Evolutionary conservation across 768 basidiomycete species (phyloP), one percentile per base, ranked within the genome.

Genomic region (Candolleomyces eurysporus): DNA sequence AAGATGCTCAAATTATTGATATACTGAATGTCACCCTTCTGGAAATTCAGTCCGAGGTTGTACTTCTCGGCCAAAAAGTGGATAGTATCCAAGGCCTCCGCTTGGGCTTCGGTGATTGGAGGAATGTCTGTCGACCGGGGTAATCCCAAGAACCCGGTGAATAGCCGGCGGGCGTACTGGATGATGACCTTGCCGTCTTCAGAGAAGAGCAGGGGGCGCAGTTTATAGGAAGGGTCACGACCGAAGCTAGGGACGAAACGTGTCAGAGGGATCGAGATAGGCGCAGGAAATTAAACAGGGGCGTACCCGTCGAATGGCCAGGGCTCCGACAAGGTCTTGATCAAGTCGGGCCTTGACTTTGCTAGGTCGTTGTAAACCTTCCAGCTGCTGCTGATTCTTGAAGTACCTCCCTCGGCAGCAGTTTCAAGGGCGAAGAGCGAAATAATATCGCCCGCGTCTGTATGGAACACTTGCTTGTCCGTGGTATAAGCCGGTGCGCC

Each of bases 381-480:
- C 61, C 77, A 75, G 48, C 75, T 72, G 66, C 80, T 82, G 63
- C 77, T 77, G 43, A 82, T 77, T 55, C 79, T 73, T 26, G 80
- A 82, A 4, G 73, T 70, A 10, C 81, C 81, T 13, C 81, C 80
- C 57, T 79, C 75, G 31, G 74, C 77, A 5, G 81, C 78, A 0
- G 72, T 68, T 55, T 79, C 71, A 31, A 83, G 67, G 0, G 78
- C 77, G 48, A 81, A 72, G 13, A 82, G 72, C 4, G 80, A 74
- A 48, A 82, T 78, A 51, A 82, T 69, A 63, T 82, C 80, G 21
- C 77, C 74, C 59, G 61, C 60, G 51, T 82, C 80, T 1, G 80
- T 80, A 66, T 82, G 80, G 71, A 83, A 83, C 1, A 83, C 80
- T 65, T 83, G 82, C 65, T 79, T 79, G 66, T 80, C 79, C 3